Conservation (phyloP, 139 green algal species). For the Micractinium sp. region DNA sequence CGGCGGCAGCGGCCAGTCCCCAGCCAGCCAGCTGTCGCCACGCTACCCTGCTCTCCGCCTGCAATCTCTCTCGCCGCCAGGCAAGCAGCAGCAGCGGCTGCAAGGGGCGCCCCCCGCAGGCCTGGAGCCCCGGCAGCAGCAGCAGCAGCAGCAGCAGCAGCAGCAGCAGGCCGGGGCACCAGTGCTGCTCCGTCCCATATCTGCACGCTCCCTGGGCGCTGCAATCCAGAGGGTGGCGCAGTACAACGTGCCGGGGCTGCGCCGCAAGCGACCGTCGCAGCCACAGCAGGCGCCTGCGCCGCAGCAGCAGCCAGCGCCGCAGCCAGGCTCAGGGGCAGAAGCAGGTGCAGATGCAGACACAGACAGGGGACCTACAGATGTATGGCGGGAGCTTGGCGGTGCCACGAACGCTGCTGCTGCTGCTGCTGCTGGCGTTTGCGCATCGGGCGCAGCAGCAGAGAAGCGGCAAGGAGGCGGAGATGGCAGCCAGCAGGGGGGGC, state of each 20-base stretch:
- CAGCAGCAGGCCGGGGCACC: not conserved
- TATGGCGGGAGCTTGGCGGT: not conserved
- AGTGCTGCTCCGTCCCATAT: not conserved
- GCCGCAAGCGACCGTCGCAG: not conserved
- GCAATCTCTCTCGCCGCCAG: not conserved
- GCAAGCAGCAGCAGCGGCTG: not conserved
- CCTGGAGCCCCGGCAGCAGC: not conserved
- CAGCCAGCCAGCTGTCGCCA: not conserved
- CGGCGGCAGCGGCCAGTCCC: not conserved
- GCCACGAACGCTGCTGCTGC: not conserved
- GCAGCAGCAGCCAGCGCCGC: not conserved
- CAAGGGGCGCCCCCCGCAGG: not conserved
- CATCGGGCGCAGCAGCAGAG: too few species aligned
- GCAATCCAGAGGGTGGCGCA: not conserved
- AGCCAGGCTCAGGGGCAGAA: not conserved
- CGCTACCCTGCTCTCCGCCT: not conserved
- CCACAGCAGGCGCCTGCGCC: not conserved
- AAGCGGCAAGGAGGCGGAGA: too few species aligned
- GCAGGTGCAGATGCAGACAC: not conserved
- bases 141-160: slow-evolving; percentile 18
- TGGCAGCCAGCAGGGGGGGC: too few species aligned
- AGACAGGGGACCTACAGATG: not conserved
- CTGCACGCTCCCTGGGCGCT: not conserved
- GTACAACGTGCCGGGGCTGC: slow-evolving; percentile 27
- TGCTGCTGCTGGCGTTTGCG: not conserved